A percentile compares a stretch with the other conserved stretches of the same genome.
These are phyloP conservation scores for Aspergillus biplanus DNA, from an alignment of 495 filamentous ascomycete genomes.

Conservation along the genomic window DNA sequence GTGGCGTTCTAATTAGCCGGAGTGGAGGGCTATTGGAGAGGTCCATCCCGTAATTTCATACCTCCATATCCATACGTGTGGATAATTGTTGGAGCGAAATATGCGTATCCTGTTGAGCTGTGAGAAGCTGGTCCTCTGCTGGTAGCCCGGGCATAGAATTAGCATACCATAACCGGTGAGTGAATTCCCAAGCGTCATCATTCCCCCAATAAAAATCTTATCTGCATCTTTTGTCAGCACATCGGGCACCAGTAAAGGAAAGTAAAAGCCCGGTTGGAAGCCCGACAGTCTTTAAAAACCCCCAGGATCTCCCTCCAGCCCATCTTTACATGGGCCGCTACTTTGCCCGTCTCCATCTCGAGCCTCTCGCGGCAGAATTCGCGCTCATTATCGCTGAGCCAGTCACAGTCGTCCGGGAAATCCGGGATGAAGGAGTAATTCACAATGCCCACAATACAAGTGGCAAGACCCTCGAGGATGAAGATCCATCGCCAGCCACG, in stretches of 20 bases:
- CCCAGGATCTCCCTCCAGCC: slow-evolving; percentile 62
- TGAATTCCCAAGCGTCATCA: slow-evolving; percentile 84
- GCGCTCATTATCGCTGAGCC: slow-evolving; percentile 72
- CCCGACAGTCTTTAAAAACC: slow-evolving; percentile 71
- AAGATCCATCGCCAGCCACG: slow-evolving; percentile 86
- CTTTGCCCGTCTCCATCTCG: slow-evolving; percentile 73
- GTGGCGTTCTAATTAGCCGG: slow-evolving; percentile 14
- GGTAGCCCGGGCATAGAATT: slow-evolving; percentile 44
- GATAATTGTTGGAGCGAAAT: slow-evolving; percentile 80
- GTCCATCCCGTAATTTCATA: slow-evolving; percentile 21
- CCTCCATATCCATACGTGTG: slow-evolving; percentile 60
- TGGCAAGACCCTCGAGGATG: slow-evolving; percentile 72
- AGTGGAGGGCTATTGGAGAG: background rate
- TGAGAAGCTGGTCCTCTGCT: slow-evolving; percentile 57
- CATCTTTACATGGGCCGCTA: slow-evolving; percentile 64
- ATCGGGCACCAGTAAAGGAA: background rate
- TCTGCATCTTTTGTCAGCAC: slow-evolving; percentile 35
- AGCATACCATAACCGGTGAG: slow-evolving; percentile 74
- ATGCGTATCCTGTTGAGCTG: slow-evolving; percentile 63
- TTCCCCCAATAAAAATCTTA: slow-evolving; percentile 73
- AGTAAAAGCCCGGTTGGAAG: slow-evolving; percentile 27
- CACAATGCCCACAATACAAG: slow-evolving; percentile 65
- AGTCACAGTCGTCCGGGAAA: slow-evolving; percentile 63
- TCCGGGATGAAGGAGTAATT: slow-evolving; percentile 81
- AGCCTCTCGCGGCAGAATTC: slow-evolving; percentile 73